These are phyloP conservation scores for Candida schatavii DNA, from an alignment of 805 yeast genomes.

Conservation along the genomic window DNA sequence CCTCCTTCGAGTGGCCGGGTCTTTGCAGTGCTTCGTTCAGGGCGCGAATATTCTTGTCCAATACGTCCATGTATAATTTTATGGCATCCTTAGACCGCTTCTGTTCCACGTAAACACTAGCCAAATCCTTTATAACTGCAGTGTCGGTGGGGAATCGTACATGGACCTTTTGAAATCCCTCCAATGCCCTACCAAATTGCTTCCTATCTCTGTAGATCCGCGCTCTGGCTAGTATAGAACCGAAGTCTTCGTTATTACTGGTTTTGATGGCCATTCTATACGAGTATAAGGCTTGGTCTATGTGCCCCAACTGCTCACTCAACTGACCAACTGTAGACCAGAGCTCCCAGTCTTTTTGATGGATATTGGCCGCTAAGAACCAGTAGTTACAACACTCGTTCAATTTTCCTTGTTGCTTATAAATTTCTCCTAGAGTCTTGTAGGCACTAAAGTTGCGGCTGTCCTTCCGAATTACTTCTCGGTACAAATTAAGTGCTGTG, in stretches of 20 bases:
- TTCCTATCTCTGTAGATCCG: conserved; percentile 63
- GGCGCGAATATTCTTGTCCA: conserved; percentile 53
- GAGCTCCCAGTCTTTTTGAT: conserved; percentile 70
- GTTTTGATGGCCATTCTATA: conserved; percentile 42
- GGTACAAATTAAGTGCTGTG: conserved; percentile 56
- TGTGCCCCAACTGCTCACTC: conserved; percentile 62
- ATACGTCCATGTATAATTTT: conserved; percentile 59
- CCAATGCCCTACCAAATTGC: conserved; percentile 68
- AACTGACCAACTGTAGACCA: conserved; percentile 77
- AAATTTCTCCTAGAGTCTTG: conserved; percentile 83
- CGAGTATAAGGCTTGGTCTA: conserved; percentile 76
- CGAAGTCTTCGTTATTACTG: conserved; percentile 29
- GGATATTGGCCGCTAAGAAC: conserved; percentile 77
- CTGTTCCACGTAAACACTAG: conserved; percentile 52
- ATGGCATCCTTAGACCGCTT: conserved; percentile 72
- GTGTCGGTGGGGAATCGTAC: conserved; percentile 55
- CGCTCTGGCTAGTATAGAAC: conserved; percentile 62
- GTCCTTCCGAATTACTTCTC: conserved; percentile 73
- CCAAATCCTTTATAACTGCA: conserved; percentile 55
- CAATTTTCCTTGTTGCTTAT: conserved; percentile 59
- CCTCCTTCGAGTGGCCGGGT: conserved; percentile 12
- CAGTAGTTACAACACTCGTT: conserved; percentile 77
- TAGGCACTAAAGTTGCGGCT: conserved; percentile 80
- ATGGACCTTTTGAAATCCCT: conserved; percentile 63
- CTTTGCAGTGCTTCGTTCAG: background rate